Evolutionary conservation across 2,329 filamentous ascomycete species (phyloP).

Genomic region (Monosporascus sp.): DNA sequence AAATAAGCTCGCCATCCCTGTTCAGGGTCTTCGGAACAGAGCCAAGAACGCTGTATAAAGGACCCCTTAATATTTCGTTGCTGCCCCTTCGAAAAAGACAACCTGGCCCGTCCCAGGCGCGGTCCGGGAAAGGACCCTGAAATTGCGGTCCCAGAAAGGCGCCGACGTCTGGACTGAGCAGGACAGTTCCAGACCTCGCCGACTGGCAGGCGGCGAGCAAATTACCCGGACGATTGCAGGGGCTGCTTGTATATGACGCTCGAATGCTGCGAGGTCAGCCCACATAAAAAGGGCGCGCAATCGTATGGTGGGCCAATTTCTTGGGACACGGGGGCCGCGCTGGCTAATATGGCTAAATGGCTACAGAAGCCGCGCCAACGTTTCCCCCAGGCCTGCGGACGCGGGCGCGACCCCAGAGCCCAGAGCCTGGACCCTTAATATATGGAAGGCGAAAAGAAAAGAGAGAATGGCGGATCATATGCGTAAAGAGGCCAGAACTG

Average conservation of each 20-base stretch:
- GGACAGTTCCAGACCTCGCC: conserved; percentile 18
- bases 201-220: background rate
- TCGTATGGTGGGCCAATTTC: background rate
- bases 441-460: background rate
- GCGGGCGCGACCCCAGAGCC: background rate
- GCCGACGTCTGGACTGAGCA: conserved; percentile 21
- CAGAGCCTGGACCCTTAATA: background rate
- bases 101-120: background rate
- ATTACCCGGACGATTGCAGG: background rate
- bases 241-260: no score
- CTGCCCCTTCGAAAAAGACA: background rate
- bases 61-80: background rate
- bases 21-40: background rate
- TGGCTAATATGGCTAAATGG: conserved; percentile 18
- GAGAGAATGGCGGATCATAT: background rate
- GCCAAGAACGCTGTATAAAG: background rate
- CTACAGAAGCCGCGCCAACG: background rate
- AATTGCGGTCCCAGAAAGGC: conserved; percentile 7
- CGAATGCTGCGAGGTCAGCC: background rate
- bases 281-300: background rate
- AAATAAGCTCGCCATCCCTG: background rate
- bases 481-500: background rate
- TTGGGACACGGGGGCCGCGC: conserved; percentile 6
- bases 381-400: background rate
- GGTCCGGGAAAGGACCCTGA: background rate